Conservation (phyloP, 805 yeast species). For the Candida corydali region DNA sequence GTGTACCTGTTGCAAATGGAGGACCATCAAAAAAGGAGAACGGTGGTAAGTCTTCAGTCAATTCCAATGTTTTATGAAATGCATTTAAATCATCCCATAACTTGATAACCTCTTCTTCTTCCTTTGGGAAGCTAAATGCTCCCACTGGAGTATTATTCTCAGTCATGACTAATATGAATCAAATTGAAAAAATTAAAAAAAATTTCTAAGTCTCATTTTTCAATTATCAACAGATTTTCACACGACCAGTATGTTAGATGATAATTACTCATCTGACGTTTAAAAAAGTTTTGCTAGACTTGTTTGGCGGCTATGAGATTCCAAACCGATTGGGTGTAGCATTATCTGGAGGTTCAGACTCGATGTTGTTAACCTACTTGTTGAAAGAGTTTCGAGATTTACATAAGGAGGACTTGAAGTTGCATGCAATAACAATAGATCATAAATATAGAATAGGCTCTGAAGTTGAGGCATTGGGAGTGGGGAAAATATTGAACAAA, state of each 20-base stretch:
- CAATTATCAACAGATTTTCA: not conserved
- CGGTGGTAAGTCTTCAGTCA: conserved; percentile 79
- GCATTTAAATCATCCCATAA: conserved; percentile 92
- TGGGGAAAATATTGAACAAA: conserved; percentile 26
- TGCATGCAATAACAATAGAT: conserved; percentile 62
- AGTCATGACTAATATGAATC: conserved; percentile 10
- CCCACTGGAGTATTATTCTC: conserved; percentile 12
- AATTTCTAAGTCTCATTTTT: too few relatives aligned
- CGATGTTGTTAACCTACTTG: conserved; percentile 62
- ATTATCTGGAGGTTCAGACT: conserved; percentile 79
- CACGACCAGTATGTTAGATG: conserved; percentile 9
- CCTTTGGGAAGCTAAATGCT: conserved; percentile 73
- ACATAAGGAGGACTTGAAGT: conserved; percentile 22
- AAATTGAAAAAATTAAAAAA: too few relatives aligned
- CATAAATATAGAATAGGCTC: conserved; percentile 54
- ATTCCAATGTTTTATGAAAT: conserved; percentile 79
- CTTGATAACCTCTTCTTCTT: conserved; percentile 77
- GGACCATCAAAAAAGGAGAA: conserved; percentile 98
- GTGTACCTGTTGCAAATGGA: conserved; percentile 99
- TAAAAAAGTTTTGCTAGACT: not conserved
- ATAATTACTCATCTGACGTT: conserved; percentile 3
- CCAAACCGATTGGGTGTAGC: conserved; percentile 48
- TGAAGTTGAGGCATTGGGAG: conserved; percentile 42
- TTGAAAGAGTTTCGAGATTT: conserved; percentile 32
- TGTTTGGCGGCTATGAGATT: conserved; percentile 1